phyloP scores from a whole-genome alignment of 1,284 basidiomycete species.

The Cystobasidiaceae sp. region DNA sequence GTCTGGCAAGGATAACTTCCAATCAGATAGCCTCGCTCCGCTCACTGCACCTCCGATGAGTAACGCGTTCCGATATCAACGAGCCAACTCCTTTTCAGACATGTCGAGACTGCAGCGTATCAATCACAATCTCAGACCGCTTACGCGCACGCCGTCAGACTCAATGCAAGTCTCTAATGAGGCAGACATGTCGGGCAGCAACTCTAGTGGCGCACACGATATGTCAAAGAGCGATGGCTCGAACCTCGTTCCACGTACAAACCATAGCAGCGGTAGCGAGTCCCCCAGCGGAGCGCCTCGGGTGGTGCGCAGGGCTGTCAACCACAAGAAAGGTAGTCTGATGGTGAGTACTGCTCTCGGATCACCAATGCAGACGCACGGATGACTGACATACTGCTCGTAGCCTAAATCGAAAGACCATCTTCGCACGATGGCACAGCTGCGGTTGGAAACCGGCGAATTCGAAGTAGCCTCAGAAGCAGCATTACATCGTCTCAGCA shows the following conservation, averaged over 20 bases:
- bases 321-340: slow-evolving; percentile 26
- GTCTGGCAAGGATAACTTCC: not conserved
- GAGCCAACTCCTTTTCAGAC: slow-evolving; percentile 9
- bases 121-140: too few species aligned
- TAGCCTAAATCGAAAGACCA: slow-evolving; percentile 30
- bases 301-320: slow-evolving; percentile 25
- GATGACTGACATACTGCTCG: not conserved
- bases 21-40: not conserved
- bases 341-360: slow-evolving; percentile 20
- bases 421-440: slow-evolving; percentile 10
- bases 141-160: too few species aligned
- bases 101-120: not conserved
- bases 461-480: slow-evolving; percentile 28
- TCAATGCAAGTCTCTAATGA: too few species aligned
- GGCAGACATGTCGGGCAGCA: too few species aligned
- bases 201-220: too few species aligned
- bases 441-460: slow-evolving; percentile 23
- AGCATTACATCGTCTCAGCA: slow-evolving; percentile 21
- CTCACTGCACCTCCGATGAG: not conserved
- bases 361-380: not conserved
- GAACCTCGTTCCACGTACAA: not conserved
- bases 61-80: not conserved
- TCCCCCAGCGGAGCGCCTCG: not conserved
- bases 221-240: not conserved
- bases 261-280: slow-evolving; percentile 4